Evolutionary conservation across 2,329 filamentous ascomycete species (phyloP), one percentile per base, ranked within the genome.

Genomic region (Ophiostoma quercus): DNA sequence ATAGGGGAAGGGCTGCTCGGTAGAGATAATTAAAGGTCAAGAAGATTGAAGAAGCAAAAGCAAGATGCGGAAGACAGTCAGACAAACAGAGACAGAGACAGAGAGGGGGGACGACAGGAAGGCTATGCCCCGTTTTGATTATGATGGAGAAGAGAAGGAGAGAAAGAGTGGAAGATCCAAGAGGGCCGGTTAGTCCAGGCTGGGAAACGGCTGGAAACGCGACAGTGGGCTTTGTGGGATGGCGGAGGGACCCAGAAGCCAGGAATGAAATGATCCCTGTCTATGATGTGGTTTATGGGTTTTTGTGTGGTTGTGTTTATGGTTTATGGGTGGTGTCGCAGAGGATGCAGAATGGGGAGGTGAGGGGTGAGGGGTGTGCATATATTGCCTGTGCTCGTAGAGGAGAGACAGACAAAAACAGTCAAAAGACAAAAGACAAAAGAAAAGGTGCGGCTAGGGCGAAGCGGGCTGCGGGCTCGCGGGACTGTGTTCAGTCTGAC

Each of bases 401-500:
- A 25, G 51, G n/a, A 9, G 2, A 34, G 32, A 34, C 25, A 34
- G 16, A 37, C 11, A 41, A 41, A 41, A 41, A 41, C 39, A 41
- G 29, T 4, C 22, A 62, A 62, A 22, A 41, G 11, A 2, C 12
- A 41, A 14, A 62, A 32, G 8, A 62, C 16, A 19, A 51, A 47
- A 34, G n/a, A 16, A 7, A 25, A 32, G 63, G 41, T 71, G 69
- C 71, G 72, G 69, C 72, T 73, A 72, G 57, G 71, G 72, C 72
- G 68, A 71, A 39, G 69, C 70, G 70, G 72, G 72, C 43, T 43
- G 70, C 70, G 68, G 34, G 37, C 4, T 25, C 57, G 39, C 47
- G 41, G n/a, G 37, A 39, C 37, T 47, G 22, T 57, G 66, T 43
- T 71, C 32, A 66, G 54, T 60, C 43, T 66, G 60, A 57, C 66